These are phyloP conservation scores for Pseudogymnoascus sp. DNA, from an alignment of 2,329 filamentous ascomycete species.

Conservation along the genomic window DNA sequence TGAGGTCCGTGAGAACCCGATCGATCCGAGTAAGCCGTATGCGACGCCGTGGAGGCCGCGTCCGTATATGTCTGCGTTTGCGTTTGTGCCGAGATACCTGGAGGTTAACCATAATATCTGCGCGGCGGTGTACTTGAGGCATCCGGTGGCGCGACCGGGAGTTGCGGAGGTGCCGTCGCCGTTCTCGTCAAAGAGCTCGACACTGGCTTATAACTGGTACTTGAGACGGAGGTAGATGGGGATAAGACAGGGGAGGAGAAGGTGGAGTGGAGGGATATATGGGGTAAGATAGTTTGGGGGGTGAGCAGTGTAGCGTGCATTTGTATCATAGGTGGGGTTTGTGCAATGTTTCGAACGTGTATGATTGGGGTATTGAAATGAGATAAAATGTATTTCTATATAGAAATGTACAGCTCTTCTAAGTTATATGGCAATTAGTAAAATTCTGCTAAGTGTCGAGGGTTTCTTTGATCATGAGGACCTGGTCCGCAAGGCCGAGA, in stretches of 20 bases:
- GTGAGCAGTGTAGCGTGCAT: slow-evolving; percentile 3
- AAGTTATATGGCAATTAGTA: not conserved
- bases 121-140: slow-evolving; percentile 86
- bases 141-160: slow-evolving; percentile 83
- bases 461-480: not conserved
- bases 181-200: slow-evolving; percentile 62
- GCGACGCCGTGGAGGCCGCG: slow-evolving; percentile 84
- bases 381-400: slow-evolving; percentile 9
- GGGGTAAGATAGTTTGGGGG: slow-evolving; percentile 4
- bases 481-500: not conserved
- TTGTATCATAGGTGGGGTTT: slow-evolving; percentile 9
- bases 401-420: slow-evolving; percentile 5
- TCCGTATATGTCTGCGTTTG: slow-evolving; percentile 83
- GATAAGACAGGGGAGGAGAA: not conserved
- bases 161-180: slow-evolving; percentile 79
- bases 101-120: slow-evolving; percentile 98
- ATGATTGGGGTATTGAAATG: slow-evolving; percentile 7
- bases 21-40: slow-evolving; percentile 75
- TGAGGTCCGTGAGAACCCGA: slow-evolving; percentile 61
- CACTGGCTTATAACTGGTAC: slow-evolving; percentile 92
- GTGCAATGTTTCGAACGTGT: slow-evolving; percentile 9
- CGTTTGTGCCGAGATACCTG: slow-evolving; percentile 89
- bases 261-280: not conserved
- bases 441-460: not conserved
- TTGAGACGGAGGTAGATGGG: slow-evolving; percentile 39